Conservation (phyloP, 2,329 filamentous ascomycete genomes). For the Fusarium sp. region DNA sequence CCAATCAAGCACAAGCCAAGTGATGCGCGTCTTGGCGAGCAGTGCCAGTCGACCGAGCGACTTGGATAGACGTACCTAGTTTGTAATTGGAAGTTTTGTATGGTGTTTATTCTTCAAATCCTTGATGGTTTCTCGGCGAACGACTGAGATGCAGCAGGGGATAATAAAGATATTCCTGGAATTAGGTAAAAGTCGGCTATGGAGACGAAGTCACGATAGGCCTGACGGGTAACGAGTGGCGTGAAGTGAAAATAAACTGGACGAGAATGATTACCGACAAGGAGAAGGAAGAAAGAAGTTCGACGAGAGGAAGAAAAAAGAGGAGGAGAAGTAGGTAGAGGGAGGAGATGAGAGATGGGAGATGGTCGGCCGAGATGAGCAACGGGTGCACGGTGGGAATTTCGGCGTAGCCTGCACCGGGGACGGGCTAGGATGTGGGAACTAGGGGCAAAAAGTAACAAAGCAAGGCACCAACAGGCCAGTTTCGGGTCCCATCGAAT, state of each 20-base stretch:
- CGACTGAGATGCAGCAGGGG: slow-evolving; percentile 30
- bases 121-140: slow-evolving; percentile 44
- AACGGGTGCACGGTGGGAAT: slow-evolving; percentile 47
- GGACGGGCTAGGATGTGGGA: slow-evolving; percentile 15
- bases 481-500: slow-evolving; percentile 27
- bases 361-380: slow-evolving; percentile 48
- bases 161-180: slow-evolving; percentile 40
- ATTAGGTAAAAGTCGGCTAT: slow-evolving; percentile 45
- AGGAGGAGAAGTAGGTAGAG: slow-evolving; percentile 42
- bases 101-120: slow-evolving; percentile 34
- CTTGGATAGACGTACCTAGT: slow-evolving; percentile 42
- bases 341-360: slow-evolving; percentile 46
- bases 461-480: slow-evolving; percentile 41
- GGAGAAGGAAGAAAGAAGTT: slow-evolving; percentile 43
- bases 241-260: slow-evolving; percentile 53
- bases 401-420: slow-evolving; percentile 38
- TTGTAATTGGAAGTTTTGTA: slow-evolving; percentile 33
- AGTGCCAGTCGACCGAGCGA: slow-evolving; percentile 30
- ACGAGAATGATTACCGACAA: slow-evolving; percentile 48
- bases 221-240: slow-evolving; percentile 56
- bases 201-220: slow-evolving; percentile 46
- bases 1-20: slow-evolving; percentile 42
- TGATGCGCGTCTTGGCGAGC: slow-evolving; percentile 40
- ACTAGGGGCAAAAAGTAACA: slow-evolving; percentile 16
- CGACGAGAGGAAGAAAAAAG: slow-evolving; percentile 46